A percentile compares a stretch with the other conserved stretches of the same genome.
These are phyloP conservation scores for Nothophoma quercina DNA, from an alignment of 2,329 filamentous ascomycete species.

Conservation along the genomic window DNA sequence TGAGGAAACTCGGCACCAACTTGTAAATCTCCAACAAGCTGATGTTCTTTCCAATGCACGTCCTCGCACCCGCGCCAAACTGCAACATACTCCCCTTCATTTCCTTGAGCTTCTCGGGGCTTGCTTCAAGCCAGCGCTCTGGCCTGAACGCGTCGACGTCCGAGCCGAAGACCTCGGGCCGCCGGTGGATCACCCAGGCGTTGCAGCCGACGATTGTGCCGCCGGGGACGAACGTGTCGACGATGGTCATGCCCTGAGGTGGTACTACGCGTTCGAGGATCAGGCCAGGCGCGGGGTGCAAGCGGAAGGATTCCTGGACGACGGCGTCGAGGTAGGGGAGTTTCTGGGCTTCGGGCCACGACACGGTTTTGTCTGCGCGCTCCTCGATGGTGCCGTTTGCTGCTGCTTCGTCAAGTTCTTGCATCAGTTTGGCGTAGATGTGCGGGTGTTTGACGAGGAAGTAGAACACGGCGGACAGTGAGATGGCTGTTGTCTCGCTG, in stretches of 20 bases:
- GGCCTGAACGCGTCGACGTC: constrained; percentile 73
- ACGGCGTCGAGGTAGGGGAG: constrained; percentile 79
- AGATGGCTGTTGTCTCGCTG: constrained; percentile 81
- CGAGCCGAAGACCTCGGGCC: constrained; percentile 71
- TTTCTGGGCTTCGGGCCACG: constrained; percentile 72
- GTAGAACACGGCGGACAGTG: constrained; percentile 75
- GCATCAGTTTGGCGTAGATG: constrained; percentile 63
- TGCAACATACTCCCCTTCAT: constrained; percentile 77
- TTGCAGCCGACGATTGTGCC: constrained; percentile 79
- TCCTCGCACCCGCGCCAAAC: constrained; percentile 74
- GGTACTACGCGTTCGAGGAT: constrained; percentile 78
- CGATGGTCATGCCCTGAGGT: constrained; percentile 67
- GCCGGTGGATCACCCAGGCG: constrained; percentile 76
- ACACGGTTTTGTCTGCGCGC: constrained; percentile 65
- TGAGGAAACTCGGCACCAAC: constrained; percentile 64
- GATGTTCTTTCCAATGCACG: constrained; percentile 69
- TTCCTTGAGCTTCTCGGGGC: constrained; percentile 65
- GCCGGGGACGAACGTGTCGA: constrained; percentile 68
- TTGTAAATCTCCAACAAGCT: constrained; percentile 60
- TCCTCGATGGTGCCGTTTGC: constrained; percentile 56
- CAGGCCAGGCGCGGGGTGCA: constrained; percentile 77
- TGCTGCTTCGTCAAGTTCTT: constrained; percentile 69
- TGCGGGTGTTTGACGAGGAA: constrained; percentile 70
- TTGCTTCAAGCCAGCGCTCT: constrained; percentile 68
- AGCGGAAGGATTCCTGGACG: constrained; percentile 78